Evolutionary conservation across 768 basidiomycete genomes (phyloP).

Genomic region (Punctularia strigosozonata): DNA sequence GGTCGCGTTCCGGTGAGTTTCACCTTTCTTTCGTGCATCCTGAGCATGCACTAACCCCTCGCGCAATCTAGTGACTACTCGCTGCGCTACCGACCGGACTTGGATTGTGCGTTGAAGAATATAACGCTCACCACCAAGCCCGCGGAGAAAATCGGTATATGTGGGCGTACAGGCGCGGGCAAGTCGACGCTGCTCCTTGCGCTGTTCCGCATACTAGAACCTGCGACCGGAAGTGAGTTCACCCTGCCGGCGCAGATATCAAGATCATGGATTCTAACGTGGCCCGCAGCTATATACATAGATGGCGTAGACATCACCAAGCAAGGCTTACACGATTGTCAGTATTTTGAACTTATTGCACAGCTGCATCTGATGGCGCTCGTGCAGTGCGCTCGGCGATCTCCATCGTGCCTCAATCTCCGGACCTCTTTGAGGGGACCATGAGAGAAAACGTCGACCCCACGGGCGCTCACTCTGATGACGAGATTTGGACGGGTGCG

Average conservation of each 20-base stretch:
- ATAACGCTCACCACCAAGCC: conserved; percentile 60
- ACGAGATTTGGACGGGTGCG: conserved; percentile 80
- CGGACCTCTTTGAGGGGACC: conserved; percentile 49
- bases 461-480: conserved; percentile 59
- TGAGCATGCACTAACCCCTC: conserved; percentile 1
- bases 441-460: conserved; percentile 88
- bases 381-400: conserved; percentile 58
- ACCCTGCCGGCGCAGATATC: too few species aligned
- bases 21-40: neutral
- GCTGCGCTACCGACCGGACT: conserved; percentile 65
- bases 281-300: conserved; percentile 54
- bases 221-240: conserved; percentile 49
- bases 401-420: conserved; percentile 38
- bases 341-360: conserved; percentile 10
- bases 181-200: conserved; percentile 57
- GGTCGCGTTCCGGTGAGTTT: conserved; percentile 61
- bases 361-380: conserved; percentile 1
- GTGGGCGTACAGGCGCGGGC: conserved; percentile 73
- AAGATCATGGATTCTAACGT: too few species aligned
- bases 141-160: conserved; percentile 83
- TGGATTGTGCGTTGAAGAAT: conserved; percentile 72
- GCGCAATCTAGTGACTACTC: conserved; percentile 44
- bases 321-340: conserved; percentile 65
- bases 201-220: conserved; percentile 70
- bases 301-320: conserved; percentile 69